These are phyloP conservation scores for Moricandia arvensis DNA, from an alignment of 345 rosid genomes.

Conservation along the genomic window DNA sequence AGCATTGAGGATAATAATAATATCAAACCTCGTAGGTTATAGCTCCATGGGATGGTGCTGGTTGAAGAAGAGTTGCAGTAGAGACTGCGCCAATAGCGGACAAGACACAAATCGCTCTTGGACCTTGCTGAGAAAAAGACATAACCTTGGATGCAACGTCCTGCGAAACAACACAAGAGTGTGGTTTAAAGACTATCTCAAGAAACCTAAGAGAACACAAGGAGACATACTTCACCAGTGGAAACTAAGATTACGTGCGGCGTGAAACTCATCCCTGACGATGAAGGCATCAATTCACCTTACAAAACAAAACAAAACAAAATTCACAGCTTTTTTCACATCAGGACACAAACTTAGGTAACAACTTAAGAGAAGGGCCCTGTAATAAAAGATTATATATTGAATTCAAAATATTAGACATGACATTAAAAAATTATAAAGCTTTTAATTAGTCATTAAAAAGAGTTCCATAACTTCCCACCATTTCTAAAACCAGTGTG, in stretches of 20 bases:
- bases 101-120: slow-evolving; percentile 80
- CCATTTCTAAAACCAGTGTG: slow-evolving; percentile 6
- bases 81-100: slow-evolving; percentile 94
- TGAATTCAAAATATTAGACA: not conserved
- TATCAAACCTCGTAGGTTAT: slow-evolving; percentile 79
- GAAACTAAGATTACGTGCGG: slow-evolving; percentile 75
- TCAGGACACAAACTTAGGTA: not conserved
- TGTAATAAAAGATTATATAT: slow-evolving; percentile 15
- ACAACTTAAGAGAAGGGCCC: not conserved
- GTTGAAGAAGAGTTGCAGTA: slow-evolving; percentile 80
- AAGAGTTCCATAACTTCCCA: slow-evolving; percentile 13
- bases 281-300: slow-evolving; percentile 41
- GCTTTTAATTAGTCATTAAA: not conserved
- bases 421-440: slow-evolving; percentile 22
- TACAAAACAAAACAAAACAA: not conserved
- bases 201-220: not conserved
- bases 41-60: slow-evolving; percentile 72
- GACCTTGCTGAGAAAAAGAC: slow-evolving; percentile 83
- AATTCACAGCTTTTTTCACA: not conserved
- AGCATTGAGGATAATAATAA: not conserved
- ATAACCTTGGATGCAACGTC: slow-evolving; percentile 60
- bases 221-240: slow-evolving; percentile 61
- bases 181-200: not conserved
- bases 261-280: slow-evolving; percentile 82
- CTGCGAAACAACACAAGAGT: slow-evolving; percentile 21